phyloP scores from a whole-genome alignment of 1,139 yeast genomes.

The Suhomyces atakaporum region DNA sequence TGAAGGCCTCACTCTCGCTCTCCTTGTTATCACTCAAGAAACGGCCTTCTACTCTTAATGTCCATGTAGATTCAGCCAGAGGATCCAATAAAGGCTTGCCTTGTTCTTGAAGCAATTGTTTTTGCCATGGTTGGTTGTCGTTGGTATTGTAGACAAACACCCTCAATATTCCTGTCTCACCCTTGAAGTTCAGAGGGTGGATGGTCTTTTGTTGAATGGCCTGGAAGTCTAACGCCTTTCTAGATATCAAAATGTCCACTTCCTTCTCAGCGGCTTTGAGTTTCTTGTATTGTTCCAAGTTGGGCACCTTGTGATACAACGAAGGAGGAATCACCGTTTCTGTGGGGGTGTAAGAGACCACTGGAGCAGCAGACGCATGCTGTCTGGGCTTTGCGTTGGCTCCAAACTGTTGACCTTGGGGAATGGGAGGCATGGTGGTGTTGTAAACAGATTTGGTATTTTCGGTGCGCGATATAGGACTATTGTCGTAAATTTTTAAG shows the following conservation, averaged over 20 bases:
- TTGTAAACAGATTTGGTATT: background rate
- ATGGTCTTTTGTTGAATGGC: constrained; percentile 59
- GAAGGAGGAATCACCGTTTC: constrained; percentile 66
- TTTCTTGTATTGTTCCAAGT: constrained; percentile 67
- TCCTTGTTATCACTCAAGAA: constrained; percentile 43
- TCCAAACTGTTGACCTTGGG: constrained; percentile 11
- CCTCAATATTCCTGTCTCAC: constrained; percentile 62
- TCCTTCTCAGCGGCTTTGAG: constrained; percentile 77
- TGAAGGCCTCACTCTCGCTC: constrained; percentile 29
- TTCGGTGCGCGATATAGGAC: background rate
- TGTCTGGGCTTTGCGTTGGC: constrained; percentile 30
- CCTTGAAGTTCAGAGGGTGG: constrained; percentile 45
- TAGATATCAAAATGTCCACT: constrained; percentile 76
- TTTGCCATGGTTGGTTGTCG: constrained; percentile 93
- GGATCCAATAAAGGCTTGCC: constrained; percentile 25
- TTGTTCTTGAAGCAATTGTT: constrained; percentile 35
- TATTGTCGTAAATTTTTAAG: no score
- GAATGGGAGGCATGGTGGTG: constrained; percentile 10
- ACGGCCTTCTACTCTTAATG: constrained; percentile 85
- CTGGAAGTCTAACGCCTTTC: constrained; percentile 84
- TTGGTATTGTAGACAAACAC: constrained; percentile 81
- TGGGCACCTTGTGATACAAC: constrained; percentile 67
- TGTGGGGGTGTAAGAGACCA: constrained; percentile 61
- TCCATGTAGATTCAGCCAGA: constrained; percentile 65
- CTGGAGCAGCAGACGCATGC: constrained; percentile 43